Evolutionary conservation across 1,284 basidiomycete genomes (phyloP).

Genomic region (Malassezia restricta): DNA sequence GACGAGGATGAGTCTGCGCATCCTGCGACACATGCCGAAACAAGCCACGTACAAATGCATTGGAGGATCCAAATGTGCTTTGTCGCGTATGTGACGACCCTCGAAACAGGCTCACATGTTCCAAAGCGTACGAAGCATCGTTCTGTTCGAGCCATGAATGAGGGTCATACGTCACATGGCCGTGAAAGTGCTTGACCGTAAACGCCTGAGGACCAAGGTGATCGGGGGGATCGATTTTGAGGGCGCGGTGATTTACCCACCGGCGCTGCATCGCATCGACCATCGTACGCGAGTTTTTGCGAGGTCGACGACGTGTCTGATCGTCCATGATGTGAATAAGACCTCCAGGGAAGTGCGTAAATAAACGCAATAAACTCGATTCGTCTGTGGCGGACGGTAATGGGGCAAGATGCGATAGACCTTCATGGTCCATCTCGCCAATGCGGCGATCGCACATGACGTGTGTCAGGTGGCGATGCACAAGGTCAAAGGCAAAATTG

Average conservation of each 20-base stretch:
- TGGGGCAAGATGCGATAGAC: conserved; percentile 61
- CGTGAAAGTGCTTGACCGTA: conserved; percentile 81
- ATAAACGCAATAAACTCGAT: conserved; percentile 78
- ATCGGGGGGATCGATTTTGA: conserved; percentile 52
- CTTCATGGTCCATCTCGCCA: conserved; percentile 72
- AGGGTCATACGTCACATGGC: conserved; percentile 77
- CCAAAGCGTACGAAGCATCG: conserved; percentile 74
- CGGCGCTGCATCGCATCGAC: conserved; percentile 84
- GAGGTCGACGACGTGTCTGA: conserved; percentile 69
- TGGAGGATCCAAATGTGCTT: conserved; percentile 26
- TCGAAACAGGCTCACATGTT: conserved; percentile 77
- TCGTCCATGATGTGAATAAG: conserved; percentile 96
- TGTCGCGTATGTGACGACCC: conserved; percentile 50
- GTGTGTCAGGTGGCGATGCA: conserved; percentile 72
- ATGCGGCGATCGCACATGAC: conserved; percentile 65
- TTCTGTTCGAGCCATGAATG: conserved; percentile 82
- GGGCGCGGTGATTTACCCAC: conserved; percentile 82
- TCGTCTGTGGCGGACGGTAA: conserved; percentile 57
- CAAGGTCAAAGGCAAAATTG: conserved; percentile 84
- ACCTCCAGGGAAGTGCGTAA: conserved; percentile 78
- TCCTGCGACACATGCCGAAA: conserved; percentile 71
- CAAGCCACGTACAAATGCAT: conserved; percentile 73
- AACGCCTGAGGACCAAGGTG: conserved; percentile 65
- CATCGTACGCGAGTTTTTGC: conserved; percentile 88
- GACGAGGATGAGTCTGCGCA: conserved; percentile 61